A percentile compares a stretch with the other conserved stretches of the same genome.
phyloP scores from a whole-genome alignment of 2,329 filamentous ascomycete genomes.

The Penicillium brevicompactum region DNA sequence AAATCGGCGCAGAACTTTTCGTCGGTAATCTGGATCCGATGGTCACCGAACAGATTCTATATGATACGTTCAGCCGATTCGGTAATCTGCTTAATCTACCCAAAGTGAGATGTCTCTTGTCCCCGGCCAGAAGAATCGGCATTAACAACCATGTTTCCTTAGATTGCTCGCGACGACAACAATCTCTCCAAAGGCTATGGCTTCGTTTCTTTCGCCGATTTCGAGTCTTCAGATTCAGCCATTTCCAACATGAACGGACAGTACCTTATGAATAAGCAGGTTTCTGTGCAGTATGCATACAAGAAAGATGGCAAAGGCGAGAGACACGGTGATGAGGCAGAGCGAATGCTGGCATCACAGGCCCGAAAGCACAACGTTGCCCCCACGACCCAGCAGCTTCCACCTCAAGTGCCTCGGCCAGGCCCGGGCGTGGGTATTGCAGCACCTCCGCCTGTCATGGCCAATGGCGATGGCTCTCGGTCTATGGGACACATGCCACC shows the following conservation, averaged over 20 bases:
- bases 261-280: slow-evolving; percentile 95
- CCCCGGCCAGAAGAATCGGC: not conserved
- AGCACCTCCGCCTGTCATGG: slow-evolving; percentile 48
- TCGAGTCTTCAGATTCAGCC: slow-evolving; percentile 90
- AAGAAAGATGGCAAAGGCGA: slow-evolving; percentile 99
- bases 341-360: slow-evolving; percentile 86
- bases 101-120: slow-evolving; percentile 63
- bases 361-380: slow-evolving; percentile 93
- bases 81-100: slow-evolving; percentile 80
- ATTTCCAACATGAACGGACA: slow-evolving; percentile 93
- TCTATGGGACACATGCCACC: slow-evolving; percentile 33
- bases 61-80: slow-evolving; percentile 93
- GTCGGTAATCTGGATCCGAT: slow-evolving; percentile 92
- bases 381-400: slow-evolving; percentile 74
- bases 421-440: slow-evolving; percentile 43
- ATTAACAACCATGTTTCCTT: slow-evolving; percentile 18
- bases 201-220: slow-evolving; percentile 90
- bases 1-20: slow-evolving; percentile 96
- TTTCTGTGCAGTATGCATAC: slow-evolving; percentile 96
- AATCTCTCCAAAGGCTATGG: slow-evolving; percentile 93
- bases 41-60: slow-evolving; percentile 94
- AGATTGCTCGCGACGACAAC: slow-evolving; percentile 79
- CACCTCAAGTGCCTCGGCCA: slow-evolving; percentile 62
- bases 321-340: slow-evolving; percentile 90
- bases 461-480: slow-evolving; percentile 43